These are phyloP conservation scores for Yarrowia sp. DNA, from an alignment of 805 yeast genomes.

Conservation along the genomic window DNA sequence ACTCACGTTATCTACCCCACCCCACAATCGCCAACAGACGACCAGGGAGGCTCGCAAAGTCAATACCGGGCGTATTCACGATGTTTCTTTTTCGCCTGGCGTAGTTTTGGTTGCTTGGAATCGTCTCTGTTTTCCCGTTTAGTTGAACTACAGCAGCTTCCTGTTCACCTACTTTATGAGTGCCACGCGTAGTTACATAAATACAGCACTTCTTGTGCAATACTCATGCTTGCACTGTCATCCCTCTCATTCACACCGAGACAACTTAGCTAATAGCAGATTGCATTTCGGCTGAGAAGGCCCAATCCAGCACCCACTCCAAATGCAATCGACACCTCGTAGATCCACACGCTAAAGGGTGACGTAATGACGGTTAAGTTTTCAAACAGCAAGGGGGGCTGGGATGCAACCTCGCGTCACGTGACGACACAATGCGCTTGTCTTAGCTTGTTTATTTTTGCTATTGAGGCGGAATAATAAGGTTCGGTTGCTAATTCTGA, in stretches of 20 bases:
- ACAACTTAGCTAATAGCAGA: too few species aligned
- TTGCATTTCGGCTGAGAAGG: neutral
- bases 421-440: neutral
- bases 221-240: too few species aligned
- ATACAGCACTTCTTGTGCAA: too few species aligned
- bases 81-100: too few species aligned
- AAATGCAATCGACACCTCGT: conserved; percentile 12
- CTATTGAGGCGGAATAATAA: too few species aligned
- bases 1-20: neutral
- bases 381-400: neutral
- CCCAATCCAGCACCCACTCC: neutral
- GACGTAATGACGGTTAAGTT: conserved; percentile 3
- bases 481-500: too few species aligned
- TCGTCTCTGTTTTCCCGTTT: too few species aligned
- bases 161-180: too few species aligned
- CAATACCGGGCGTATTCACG: neutral
- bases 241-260: too few species aligned
- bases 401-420: neutral
- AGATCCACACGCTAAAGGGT: conserved; percentile 1
- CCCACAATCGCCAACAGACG: neutral
- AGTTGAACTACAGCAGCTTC: too few species aligned
- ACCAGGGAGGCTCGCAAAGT: neutral
- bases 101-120: too few species aligned
- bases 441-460: neutral
- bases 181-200: too few species aligned